Percentiles rank a stretch among this genome's conserved stretches.
These are phyloP conservation scores for Malus orientalis DNA, from an alignment of 306 rosid species.

Conservation along the genomic window DNA sequence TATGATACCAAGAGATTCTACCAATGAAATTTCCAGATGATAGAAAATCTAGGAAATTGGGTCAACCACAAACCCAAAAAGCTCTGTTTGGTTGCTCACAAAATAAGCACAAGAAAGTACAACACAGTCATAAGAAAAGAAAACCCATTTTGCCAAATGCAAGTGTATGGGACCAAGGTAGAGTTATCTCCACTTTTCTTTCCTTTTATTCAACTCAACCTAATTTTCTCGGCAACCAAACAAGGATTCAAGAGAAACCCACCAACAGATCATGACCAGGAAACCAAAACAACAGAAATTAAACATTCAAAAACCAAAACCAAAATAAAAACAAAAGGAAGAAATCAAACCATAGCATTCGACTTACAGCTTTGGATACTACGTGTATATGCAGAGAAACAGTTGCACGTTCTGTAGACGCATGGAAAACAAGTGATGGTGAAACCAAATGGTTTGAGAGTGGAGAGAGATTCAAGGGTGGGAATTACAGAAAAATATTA, in stretches of 20 bases:
- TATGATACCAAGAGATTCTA: not conserved
- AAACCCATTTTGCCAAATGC: not conserved
- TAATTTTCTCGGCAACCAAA: slow-evolving; percentile 23
- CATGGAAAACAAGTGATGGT: slow-evolving; percentile 5
- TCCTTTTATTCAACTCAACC: slow-evolving; percentile 14
- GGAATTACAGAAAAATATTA: slow-evolving; percentile 2
- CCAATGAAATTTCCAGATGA: not conserved
- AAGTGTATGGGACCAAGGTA: slow-evolving; percentile 1
- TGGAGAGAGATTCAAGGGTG: slow-evolving; percentile 23
- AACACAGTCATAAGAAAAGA: not conserved
- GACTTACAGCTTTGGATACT: slow-evolving; percentile 9
- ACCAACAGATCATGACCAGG: slow-evolving; percentile 8
- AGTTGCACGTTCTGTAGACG: slow-evolving; percentile 12
- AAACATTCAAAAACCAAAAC: slow-evolving; percentile 5
- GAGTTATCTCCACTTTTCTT: slow-evolving; percentile 11
- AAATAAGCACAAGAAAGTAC: not conserved
- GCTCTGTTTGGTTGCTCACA: slow-evolving; percentile 8
- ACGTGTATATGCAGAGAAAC: slow-evolving; percentile 31
- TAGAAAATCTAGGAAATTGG: not conserved
- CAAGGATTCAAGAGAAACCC: slow-evolving; percentile 10
- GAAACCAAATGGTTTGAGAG: not conserved
- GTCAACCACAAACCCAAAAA: not conserved
- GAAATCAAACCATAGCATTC: slow-evolving; percentile 1
- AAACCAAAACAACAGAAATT: slow-evolving; percentile 11
- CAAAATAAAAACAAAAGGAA: slow-evolving; percentile 8